A percentile compares a stretch with the other conserved stretches of the same genome.
Conservation (phyloP, 2,329 filamentous ascomycete species). For the Penicillium concentricum region DNA sequence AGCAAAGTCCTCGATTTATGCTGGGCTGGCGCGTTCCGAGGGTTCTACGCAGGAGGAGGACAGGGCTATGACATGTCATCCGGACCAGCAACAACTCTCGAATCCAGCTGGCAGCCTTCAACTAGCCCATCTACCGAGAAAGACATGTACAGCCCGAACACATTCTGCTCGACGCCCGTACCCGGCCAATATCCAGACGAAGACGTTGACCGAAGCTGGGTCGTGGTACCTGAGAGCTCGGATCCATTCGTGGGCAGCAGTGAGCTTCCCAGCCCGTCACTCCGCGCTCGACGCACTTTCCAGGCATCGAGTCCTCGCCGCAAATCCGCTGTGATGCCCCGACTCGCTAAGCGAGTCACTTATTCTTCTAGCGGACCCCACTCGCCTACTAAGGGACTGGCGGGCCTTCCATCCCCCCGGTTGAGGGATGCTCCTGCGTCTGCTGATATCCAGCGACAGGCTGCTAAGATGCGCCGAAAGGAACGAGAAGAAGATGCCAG, state of each 20-base stretch:
- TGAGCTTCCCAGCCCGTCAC: conserved; percentile 15
- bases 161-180: conserved; percentile 44
- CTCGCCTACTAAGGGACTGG: conserved; percentile 24
- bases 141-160: conserved; percentile 20
- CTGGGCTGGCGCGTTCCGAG: conserved; percentile 67
- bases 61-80: conserved; percentile 62
- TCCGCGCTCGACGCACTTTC: conserved; percentile 20
- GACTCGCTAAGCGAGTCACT: conserved; percentile 23
- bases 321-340: conserved; percentile 27
- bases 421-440: conserved; percentile 34
- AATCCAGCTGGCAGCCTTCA: conserved; percentile 32
- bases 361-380: conserved; percentile 20
- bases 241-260: conserved; percentile 16
- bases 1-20: conserved; percentile 85
- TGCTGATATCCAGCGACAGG: conserved; percentile 69
- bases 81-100: conserved; percentile 19
- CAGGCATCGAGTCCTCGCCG: conserved; percentile 25
- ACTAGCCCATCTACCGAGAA: conserved; percentile 24
- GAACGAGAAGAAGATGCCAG: conserved; percentile 77
- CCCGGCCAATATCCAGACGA: conserved; percentile 57
- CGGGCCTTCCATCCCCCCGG: conserved; percentile 28
- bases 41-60: conserved; percentile 85
- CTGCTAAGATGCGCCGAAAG: conserved; percentile 68
- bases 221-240: conserved; percentile 54
- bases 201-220: conserved; percentile 66